Percentiles rank a stretch among this genome's conserved stretches.
Evolutionary conservation across 1,284 basidiomycete genomes (phyloP).

Genomic region (Cryptococcus sp.): DNA sequence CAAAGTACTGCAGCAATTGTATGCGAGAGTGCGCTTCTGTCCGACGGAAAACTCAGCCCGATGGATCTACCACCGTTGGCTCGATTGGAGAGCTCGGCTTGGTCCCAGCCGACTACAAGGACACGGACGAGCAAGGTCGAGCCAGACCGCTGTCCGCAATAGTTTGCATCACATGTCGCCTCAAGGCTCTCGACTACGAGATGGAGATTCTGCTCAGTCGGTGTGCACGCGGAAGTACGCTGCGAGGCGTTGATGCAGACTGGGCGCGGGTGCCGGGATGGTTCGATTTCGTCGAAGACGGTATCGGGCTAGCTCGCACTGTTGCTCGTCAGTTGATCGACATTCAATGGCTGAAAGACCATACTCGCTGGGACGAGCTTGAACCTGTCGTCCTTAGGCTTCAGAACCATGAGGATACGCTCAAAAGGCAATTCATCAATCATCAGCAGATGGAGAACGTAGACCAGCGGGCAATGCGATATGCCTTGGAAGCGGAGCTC

Average conservation of each 20-base stretch:
- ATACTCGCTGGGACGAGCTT: slow-evolving; percentile 30
- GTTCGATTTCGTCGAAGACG: slow-evolving; percentile 16
- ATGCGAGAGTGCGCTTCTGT: slow-evolving; percentile 19
- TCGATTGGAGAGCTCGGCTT: neutral
- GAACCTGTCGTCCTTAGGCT: slow-evolving; percentile 13
- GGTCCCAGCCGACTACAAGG: neutral
- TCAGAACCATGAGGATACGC: slow-evolving; percentile 18
- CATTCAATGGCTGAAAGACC: slow-evolving; percentile 26
- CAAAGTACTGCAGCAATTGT: slow-evolving; percentile 15
- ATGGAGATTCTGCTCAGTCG: slow-evolving; percentile 6
- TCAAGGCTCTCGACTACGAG: slow-evolving; percentile 6
- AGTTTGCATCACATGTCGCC: slow-evolving; percentile 25
- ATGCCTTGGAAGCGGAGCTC: slow-evolving; percentile 9
- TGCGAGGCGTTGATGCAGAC: slow-evolving; percentile 11
- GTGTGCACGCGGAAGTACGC: slow-evolving; percentile 18
- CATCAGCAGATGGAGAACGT: neutral
- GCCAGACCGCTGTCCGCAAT: neutral
- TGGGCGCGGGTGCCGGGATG: neutral
- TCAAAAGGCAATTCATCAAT: slow-evolving; percentile 9
- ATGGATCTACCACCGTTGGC: neutral
- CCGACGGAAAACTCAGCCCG: slow-evolving; percentile 1
- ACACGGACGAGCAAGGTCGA: slow-evolving; percentile 20
- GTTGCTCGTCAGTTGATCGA: slow-evolving; percentile 25
- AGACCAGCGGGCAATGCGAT: slow-evolving; percentile 2
- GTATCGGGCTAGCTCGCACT: slow-evolving; percentile 6